Conservation (phyloP, 2,329 filamentous ascomycete genomes). For the Pseudogymnoascus sp. region DNA sequence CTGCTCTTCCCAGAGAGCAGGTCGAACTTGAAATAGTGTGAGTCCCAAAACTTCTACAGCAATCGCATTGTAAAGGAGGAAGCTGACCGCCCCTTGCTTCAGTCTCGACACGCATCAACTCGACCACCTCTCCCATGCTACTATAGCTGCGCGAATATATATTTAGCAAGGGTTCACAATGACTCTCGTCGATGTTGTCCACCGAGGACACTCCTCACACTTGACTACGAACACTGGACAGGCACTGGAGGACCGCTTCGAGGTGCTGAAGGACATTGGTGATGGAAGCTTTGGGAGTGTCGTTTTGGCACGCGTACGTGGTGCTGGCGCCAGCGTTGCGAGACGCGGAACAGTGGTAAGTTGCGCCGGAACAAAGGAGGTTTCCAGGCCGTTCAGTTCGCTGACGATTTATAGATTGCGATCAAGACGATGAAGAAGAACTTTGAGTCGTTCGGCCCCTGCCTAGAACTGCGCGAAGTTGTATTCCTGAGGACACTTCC, state of each 20-base stretch:
- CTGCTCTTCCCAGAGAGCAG: slow-evolving; percentile 28
- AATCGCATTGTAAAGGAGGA: not conserved
- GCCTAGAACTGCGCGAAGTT: slow-evolving; percentile 89
- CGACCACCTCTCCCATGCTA: not conserved
- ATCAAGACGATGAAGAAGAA: slow-evolving; percentile 99
- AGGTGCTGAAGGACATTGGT: slow-evolving; percentile 95
- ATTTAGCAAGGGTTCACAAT: slow-evolving; percentile 9
- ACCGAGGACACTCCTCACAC: slow-evolving; percentile 56
- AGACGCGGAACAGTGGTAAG: slow-evolving; percentile 83
- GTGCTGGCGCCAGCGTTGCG: slow-evolving; percentile 80
- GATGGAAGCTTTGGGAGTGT: slow-evolving; percentile 99
- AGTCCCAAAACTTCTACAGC: slow-evolving; percentile 11
- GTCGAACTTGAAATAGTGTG: slow-evolving; percentile 19
- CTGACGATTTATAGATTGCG: slow-evolving; percentile 59
- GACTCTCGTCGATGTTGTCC: slow-evolving; percentile 49
- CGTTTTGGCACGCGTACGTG: slow-evolving; percentile 81
- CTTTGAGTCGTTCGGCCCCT: slow-evolving; percentile 85
- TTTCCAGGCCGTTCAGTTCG: slow-evolving; percentile 12
- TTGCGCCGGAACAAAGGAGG: slow-evolving; percentile 12
- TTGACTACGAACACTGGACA: slow-evolving; percentile 40
- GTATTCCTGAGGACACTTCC: slow-evolving; percentile 91
- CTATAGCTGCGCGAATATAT: not conserved
- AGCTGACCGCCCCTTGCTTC: not conserved
- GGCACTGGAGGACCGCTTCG: slow-evolving; percentile 86
- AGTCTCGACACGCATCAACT: slow-evolving; percentile 10